A percentile compares a stretch with the other conserved stretches of the same genome.
These are phyloP conservation scores for Fistulifera solaris DNA, from an alignment of 108 stramenopile species.

Conservation along the genomic window DNA sequence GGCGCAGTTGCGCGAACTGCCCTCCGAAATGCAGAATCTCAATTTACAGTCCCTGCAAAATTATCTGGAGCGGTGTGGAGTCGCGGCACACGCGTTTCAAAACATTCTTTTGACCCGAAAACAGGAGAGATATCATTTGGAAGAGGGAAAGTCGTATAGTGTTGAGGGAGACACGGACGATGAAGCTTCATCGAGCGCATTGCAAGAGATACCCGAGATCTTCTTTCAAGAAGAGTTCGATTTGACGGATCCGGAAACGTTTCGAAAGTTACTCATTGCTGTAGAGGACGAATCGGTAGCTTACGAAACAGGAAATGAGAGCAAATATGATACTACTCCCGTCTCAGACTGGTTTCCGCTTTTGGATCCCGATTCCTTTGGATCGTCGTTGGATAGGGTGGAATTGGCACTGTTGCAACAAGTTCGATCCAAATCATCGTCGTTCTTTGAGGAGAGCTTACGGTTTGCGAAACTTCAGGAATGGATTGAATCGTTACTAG, in stretches of 20 bases:
- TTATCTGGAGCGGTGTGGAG: slow-evolving; percentile 32
- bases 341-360: slow-evolving; percentile 7
- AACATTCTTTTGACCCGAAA: neutral
- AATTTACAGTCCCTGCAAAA: slow-evolving; percentile 19
- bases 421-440: slow-evolving; percentile 57
- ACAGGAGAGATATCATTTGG: neutral
- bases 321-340: slow-evolving; percentile 5
- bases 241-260: slow-evolving; percentile 70
- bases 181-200: slow-evolving; percentile 1
- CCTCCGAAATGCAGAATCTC: slow-evolving; percentile 22
- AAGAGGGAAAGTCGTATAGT: slow-evolving; percentile 2
- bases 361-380: slow-evolving; percentile 45
- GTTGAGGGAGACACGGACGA: no score
- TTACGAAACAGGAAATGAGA: slow-evolving; percentile 22
- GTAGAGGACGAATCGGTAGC: slow-evolving; percentile 24
- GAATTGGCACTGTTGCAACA: slow-evolving; percentile 74
- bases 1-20: slow-evolving; percentile 15
- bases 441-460: slow-evolving; percentile 83
- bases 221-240: slow-evolving; percentile 69
- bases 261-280: slow-evolving; percentile 51
- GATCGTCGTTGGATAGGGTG: slow-evolving; percentile 61
- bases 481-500: slow-evolving; percentile 45
- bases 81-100: slow-evolving; percentile 26
- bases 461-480: slow-evolving; percentile 67
- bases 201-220: slow-evolving; percentile 41